Evolutionary conservation across 2,329 filamentous ascomycete genomes (phyloP).

Genomic region (Aspergillus sp.): DNA sequence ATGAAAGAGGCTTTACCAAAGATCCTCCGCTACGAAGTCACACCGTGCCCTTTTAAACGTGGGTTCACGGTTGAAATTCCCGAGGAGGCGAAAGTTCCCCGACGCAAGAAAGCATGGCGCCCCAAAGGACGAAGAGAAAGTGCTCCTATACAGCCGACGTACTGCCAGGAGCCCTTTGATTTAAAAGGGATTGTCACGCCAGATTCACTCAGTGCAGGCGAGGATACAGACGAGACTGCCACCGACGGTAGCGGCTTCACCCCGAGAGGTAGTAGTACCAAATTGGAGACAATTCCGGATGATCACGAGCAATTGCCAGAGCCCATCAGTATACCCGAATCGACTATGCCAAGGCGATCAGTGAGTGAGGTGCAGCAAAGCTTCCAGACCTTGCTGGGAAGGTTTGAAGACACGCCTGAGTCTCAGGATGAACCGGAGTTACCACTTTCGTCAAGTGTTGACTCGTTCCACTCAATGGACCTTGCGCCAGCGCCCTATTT

Average conservation of each 20-base stretch:
- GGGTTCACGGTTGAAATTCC: slow-evolving; percentile 74
- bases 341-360: slow-evolving; percentile 19
- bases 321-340: slow-evolving; percentile 11
- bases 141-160: slow-evolving; percentile 20
- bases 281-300: slow-evolving; percentile 25
- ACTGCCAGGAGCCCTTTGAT: slow-evolving; percentile 15
- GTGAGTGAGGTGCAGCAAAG: slow-evolving; percentile 32
- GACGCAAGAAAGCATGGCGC: slow-evolving; percentile 68
- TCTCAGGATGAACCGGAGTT: slow-evolving; percentile 27
- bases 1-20: slow-evolving; percentile 69
- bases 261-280: slow-evolving; percentile 24
- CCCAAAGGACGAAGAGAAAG: slow-evolving; percentile 54
- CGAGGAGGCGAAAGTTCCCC: slow-evolving; percentile 63
- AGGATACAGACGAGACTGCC: slow-evolving; percentile 33
- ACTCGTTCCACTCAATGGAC: slow-evolving; percentile 45
- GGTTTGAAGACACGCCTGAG: slow-evolving; percentile 36
- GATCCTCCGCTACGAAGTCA: slow-evolving; percentile 83
- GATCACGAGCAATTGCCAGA: slow-evolving; percentile 16
- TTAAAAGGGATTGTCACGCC: slow-evolving; percentile 14
- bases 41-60: slow-evolving; percentile 79
- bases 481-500: slow-evolving; percentile 21
- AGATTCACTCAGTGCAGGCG: slow-evolving; percentile 30
- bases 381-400: slow-evolving; percentile 39
- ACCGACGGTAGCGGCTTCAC: slow-evolving; percentile 33
- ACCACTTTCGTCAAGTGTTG: slow-evolving; percentile 38